Evolutionary conservation across 441 rosid species (phyloP).

Genomic region (Adansonia rubrostipa): DNA sequence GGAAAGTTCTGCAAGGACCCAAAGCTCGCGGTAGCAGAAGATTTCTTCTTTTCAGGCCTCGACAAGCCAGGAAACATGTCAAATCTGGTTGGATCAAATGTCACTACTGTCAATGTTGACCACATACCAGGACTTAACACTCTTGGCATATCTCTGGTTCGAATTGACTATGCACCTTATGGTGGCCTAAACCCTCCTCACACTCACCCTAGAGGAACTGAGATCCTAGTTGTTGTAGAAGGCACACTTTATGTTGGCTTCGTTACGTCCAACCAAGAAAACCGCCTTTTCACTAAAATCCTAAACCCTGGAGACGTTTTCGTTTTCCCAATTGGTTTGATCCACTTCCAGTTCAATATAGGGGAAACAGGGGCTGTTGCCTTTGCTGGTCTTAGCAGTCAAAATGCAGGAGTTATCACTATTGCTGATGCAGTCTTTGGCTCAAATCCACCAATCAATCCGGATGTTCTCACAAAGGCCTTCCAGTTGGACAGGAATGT

Average conservation of each 20-base stretch:
- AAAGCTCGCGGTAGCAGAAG: not conserved
- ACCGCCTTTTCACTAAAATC: not conserved
- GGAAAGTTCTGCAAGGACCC: not conserved
- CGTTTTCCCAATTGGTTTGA: not conserved
- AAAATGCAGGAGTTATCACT: constrained; percentile 45
- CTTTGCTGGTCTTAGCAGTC: constrained; percentile 33
- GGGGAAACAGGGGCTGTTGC: not conserved
- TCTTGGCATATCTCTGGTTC: not conserved
- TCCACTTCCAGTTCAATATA: constrained; percentile 5
- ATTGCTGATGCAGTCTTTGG: constrained; percentile 48
- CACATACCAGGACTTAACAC: not conserved
- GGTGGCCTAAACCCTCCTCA: constrained; percentile 7
- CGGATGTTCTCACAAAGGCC: constrained; percentile 39
- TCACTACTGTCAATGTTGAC: not conserved
- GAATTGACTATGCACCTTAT: not conserved
- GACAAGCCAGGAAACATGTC: not conserved
- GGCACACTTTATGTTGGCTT: not conserved
- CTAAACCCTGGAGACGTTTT: not conserved
- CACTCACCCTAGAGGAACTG: not conserved
- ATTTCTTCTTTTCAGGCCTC: not conserved
- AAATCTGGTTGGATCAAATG: not conserved
- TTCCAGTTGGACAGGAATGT: constrained; percentile 35
- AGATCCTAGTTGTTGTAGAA: not conserved
- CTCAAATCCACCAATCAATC: constrained; percentile 39
- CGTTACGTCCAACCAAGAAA: not conserved